phyloP scores from a whole-genome alignment of 2,329 filamentous ascomycete species.

The Alternaria angustiovoidea region DNA sequence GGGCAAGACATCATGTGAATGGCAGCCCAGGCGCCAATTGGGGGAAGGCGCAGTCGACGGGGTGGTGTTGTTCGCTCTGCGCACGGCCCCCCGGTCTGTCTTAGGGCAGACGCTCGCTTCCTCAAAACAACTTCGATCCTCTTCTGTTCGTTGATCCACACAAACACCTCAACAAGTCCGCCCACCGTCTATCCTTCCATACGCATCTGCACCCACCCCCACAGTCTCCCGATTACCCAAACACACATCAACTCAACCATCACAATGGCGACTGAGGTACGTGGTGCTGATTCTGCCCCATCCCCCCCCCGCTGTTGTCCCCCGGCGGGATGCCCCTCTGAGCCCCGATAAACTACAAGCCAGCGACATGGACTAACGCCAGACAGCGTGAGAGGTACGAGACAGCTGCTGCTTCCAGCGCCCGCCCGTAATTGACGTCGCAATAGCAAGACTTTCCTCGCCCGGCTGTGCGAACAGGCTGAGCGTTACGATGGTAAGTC shows the following conservation, averaged over 20 bases:
- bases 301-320: conserved; percentile 49
- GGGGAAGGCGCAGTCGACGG: conserved; percentile 33
- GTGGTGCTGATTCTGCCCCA: conserved; percentile 51
- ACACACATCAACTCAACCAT: conserved; percentile 25
- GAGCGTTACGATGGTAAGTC: conserved; percentile 95
- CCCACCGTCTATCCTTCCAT: conserved; percentile 34
- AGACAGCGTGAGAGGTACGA: conserved; percentile 60
- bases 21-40: conserved; percentile 23
- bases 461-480: conserved; percentile 99
- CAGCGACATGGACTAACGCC: conserved; percentile 48
- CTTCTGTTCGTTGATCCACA: conserved; percentile 31
- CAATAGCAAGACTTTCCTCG: conserved; percentile 90
- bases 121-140: conserved; percentile 41
- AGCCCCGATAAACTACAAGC: conserved; percentile 41
- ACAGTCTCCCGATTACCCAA: conserved; percentile 22
- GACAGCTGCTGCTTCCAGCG: conserved; percentile 23
- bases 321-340: conserved; percentile 52
- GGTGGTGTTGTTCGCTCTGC: conserved; percentile 30
- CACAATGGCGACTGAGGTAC: conserved; percentile 71
- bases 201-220: conserved; percentile 31
- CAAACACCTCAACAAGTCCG: conserved; percentile 35
- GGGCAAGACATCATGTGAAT: conserved; percentile 28
- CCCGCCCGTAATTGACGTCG: conserved; percentile 37
- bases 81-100: conserved; percentile 20
- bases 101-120: conserved; percentile 40